A percentile compares a stretch with the other conserved stretches of the same genome.
Evolutionary conservation across 2,329 filamentous ascomycete species (phyloP).

Genomic region (Botrytis sinoallii): DNA sequence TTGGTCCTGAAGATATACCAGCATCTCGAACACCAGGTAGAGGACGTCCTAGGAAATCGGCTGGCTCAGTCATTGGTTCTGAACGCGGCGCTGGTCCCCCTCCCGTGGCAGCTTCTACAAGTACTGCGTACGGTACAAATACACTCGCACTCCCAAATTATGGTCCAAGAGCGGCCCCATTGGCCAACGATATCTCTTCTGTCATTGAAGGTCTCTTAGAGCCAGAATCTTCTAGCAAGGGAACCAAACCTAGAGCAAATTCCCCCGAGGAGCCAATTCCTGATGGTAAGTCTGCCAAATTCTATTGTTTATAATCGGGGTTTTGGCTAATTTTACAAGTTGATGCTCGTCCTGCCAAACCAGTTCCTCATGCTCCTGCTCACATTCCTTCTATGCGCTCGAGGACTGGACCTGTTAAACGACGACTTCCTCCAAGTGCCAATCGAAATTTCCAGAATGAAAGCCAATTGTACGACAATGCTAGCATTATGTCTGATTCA

Average conservation of each 20-base stretch:
- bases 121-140: conserved; percentile 35
- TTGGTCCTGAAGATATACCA: conserved; percentile 26
- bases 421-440: not conserved
- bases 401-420: not conserved
- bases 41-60: conserved; percentile 9
- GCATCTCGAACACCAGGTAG: conserved; percentile 21
- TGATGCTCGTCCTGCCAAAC: not conserved
- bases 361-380: not conserved
- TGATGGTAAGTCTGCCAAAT: not conserved
- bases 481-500: conserved; percentile 36
- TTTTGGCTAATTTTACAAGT: conserved; percentile 13
- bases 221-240: conserved; percentile 9
- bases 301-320: not conserved
- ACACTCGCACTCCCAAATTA: conserved; percentile 23
- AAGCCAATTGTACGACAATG: conserved; percentile 38
- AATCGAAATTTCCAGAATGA: conserved; percentile 40
- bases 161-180: conserved; percentile 19
- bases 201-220: conserved; percentile 27
- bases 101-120: conserved; percentile 26
- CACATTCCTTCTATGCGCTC: conserved; percentile 10
- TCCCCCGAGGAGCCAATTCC: not conserved
- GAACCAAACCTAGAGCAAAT: not conserved
- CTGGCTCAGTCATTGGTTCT: not conserved
- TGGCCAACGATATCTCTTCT: conserved; percentile 23
- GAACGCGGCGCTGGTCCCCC: conserved; percentile 23